Base-by-base conservation (phyloP, 495 filamentous ascomycete genomes). In the Trichoderma reesei region DNA sequence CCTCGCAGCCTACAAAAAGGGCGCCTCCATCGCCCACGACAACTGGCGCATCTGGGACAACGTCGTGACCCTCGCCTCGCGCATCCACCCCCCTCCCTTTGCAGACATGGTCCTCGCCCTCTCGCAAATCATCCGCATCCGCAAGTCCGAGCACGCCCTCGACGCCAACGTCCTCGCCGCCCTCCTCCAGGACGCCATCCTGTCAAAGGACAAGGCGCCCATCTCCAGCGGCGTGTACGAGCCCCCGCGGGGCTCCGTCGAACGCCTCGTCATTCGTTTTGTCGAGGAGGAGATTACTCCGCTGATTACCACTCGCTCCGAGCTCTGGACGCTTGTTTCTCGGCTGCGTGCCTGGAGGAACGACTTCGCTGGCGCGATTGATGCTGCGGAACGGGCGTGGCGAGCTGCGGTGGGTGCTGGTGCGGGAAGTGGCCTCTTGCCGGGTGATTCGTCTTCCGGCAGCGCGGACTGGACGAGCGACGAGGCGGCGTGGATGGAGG, bases 41-140 rank as follows among this genome's bases (percentile, higher is more conserved):
- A 89, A 91, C 75, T 88, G 85, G 80, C 84, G 90, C 65, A 96
- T 99, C 67, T 97, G 92, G 92, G 90, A 96, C 66, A 99, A 99
- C 70, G 84, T 96, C 14, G 82, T 98, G 59, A 90, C 88, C 2
- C 87, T 99, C 44, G 88, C 90, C 0, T 84, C 89, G 5, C 88
- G 90, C 9, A 79, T 92, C 16, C 80, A 81, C 0, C 92, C 92
- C 0, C 87, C 89, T 0, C 83, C 89, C 0, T 89, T 88, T 71
- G 73, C 78, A 1, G 90, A 96, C 46, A 78, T 96, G 20, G 73
- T 96, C 16, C 75, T 86, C 13, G 91, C 89, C 0, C 79, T 94
- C 67, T 80, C 78, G 37, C 83, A 86, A 42, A 73, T 98, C 41
- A 85, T 97, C 63, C 87, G 88, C 26, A 82, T 98, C 31, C 83